phyloP scores from a whole-genome alignment of 768 basidiomycete genomes.

The Rickenella mellea region DNA sequence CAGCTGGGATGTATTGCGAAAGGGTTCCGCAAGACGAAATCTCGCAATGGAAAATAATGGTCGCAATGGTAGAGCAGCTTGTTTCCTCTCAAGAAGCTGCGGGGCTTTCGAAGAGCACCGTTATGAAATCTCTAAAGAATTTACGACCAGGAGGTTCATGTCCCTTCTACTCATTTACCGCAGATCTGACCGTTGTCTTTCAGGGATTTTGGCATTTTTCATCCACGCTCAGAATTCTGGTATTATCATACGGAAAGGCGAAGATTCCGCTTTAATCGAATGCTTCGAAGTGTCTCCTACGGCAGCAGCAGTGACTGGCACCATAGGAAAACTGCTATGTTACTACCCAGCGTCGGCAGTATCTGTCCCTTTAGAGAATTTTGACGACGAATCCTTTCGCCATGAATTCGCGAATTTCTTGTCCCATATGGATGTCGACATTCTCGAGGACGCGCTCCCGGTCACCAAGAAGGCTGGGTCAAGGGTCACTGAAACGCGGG shows the following conservation, averaged over 20 bases:
- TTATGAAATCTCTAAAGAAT: no score
- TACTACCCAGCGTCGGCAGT: slow-evolving; percentile 38
- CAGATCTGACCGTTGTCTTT: no score
- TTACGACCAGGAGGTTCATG: no score
- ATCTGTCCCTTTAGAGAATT: slow-evolving; percentile 19
- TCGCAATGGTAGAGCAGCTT: no score
- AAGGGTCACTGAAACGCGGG: slow-evolving; percentile 23
- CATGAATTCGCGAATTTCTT: slow-evolving; percentile 30
- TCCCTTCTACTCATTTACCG: no score
- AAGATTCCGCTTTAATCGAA: slow-evolving; percentile 28
- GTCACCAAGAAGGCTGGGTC: slow-evolving; percentile 24
- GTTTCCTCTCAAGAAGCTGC: no score
- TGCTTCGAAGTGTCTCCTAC: slow-evolving; percentile 36
- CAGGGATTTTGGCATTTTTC: slow-evolving; percentile 29
- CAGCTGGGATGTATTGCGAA: no score
- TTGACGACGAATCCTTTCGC: slow-evolving; percentile 21
- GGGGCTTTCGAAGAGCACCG: no score
- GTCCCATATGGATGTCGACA: slow-evolving; percentile 22
- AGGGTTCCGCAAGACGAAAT: no score
- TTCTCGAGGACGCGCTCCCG: slow-evolving; percentile 22
- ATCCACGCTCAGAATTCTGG: slow-evolving; percentile 40
- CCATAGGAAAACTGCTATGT: slow-evolving; percentile 32
- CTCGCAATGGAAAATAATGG: no score
- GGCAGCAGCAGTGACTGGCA: slow-evolving; percentile 23
- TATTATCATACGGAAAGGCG: no score